A percentile compares a stretch with the other conserved stretches of the same genome.
Evolutionary conservation across 495 filamentous ascomycete species (phyloP).

Genomic region (Annulohypoxylon nitens): DNA sequence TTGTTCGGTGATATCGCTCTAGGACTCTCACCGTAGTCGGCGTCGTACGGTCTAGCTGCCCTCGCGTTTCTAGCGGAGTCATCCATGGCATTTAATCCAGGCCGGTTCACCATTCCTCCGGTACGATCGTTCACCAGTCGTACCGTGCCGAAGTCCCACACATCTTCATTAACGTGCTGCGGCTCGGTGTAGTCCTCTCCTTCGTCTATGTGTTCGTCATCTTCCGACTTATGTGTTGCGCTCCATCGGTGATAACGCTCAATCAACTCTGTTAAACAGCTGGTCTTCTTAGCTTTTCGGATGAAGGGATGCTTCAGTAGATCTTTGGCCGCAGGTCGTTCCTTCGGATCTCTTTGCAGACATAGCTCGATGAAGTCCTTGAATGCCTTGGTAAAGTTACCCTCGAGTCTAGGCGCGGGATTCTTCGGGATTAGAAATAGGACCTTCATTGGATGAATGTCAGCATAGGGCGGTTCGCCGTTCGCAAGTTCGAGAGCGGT

Average conservation of each 20-base stretch:
- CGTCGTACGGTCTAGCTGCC: conserved; percentile 60
- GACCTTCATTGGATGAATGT: conserved; percentile 99
- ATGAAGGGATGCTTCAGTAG: conserved; percentile 92
- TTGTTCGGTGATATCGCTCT: conserved; percentile 59
- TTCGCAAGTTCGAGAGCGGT: conserved; percentile 93
- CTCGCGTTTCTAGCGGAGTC: conserved; percentile 78
- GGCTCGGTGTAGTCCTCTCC: conserved; percentile 54
- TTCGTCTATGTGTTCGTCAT: conserved; percentile 67
- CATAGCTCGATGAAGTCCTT: conserved; percentile 95
- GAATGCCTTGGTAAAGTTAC: conserved; percentile 88
- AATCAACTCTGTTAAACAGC: conserved; percentile 91
- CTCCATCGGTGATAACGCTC: conserved; percentile 90
- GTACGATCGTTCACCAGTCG: conserved; percentile 72
- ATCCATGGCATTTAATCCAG: conserved; percentile 74
- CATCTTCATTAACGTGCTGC: conserved; percentile 74
- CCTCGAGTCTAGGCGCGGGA: conserved; percentile 82
- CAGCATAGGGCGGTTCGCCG: conserved; percentile 94
- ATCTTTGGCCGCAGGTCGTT: conserved; percentile 88
- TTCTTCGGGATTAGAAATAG: conserved; percentile 98
- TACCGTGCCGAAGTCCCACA: conserved; percentile 97
- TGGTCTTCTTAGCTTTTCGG: conserved; percentile 88
- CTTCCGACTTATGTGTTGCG: conserved; percentile 74
- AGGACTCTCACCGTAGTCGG: conserved; percentile 62
- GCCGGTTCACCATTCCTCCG: conserved; percentile 59
- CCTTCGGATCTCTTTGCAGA: conserved; percentile 85